These are phyloP conservation scores for Sclerotinia trifoliorum DNA, from an alignment of 2,329 filamentous ascomycete species.

Conservation along the genomic window DNA sequence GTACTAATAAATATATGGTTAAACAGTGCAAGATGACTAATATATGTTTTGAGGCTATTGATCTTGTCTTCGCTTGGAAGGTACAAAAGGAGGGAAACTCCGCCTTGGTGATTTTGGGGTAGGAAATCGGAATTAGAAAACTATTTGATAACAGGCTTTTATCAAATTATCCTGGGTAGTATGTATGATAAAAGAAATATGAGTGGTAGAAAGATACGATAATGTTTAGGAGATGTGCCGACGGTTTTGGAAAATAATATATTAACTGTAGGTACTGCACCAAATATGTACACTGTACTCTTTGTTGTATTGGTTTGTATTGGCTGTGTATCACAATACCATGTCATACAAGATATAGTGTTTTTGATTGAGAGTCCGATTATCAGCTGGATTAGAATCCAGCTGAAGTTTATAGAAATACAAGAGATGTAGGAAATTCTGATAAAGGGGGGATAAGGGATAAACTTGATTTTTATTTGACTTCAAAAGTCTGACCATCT, in stretches of 20 bases:
- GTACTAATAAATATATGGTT: neutral
- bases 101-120: neutral
- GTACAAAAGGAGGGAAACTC: neutral
- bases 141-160: neutral
- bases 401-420: conserved; percentile 2
- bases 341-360: neutral
- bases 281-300: neutral
- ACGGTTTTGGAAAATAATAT: neutral
- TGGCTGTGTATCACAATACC: neutral
- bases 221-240: neutral
- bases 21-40: neutral
- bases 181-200: neutral
- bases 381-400: neutral
- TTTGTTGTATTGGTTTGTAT: neutral
- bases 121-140: neutral
- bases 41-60: neutral
- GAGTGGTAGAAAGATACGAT: neutral
- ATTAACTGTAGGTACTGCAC: neutral
- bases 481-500: neutral
- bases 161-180: neutral
- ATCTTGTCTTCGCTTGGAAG: neutral
- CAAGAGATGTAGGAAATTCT: neutral
- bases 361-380: neutral
- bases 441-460: neutral
- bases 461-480: neutral